Base-by-base conservation (phyloP, 2,329 filamentous ascomycete species). In the Fusarium austroafricanum region DNA sequence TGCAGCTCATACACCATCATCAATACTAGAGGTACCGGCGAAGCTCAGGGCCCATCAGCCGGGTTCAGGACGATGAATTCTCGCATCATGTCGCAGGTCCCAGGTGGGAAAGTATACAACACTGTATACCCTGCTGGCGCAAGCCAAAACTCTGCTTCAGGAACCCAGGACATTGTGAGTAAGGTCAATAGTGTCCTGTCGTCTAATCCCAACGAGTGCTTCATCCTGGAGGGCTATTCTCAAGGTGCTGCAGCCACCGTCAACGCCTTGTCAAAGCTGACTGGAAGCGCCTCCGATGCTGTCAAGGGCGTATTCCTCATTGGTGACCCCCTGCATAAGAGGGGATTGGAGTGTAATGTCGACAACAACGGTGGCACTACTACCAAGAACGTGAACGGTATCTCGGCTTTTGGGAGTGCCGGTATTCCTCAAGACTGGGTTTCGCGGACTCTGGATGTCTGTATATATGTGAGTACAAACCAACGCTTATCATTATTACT, bases 51-150 rank as follows among this genome's bases (percentile, higher is more conserved):
- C 3, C 7, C 46, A 4, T 62, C 59, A 6, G 12, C 59, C 12
- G 59, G 59, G 1, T 62, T 62, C 59, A 39, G 29, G n/a, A 62
- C 59, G 2, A 62, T 62, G 59, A 62, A 62, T 23, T 62, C 59
- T 3, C 47, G 37, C 10, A 47, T 62, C 35, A 42, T 17, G 6
- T 62, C 59, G 0, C 40, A 62, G 15, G 17, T 55, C 2, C 20
- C 56, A 1, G 59, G 59, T 3, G 59, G 59, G 1, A 62, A 62
- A n/a, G 39, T 62, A 4, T 62, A 62, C 47, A 62, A 61, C 20
- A 62, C 59, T 4, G 47, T 62, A 4, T 62, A 62, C 29, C n/a
- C 35, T n/a, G 59, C 59, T 3, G 59, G 38, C 8, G 54, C 18
- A 4, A 37, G 38, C 14, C 59, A 61, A 7, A 61, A 61, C 29